Percentiles rank a stretch among this genome's conserved stretches.
phyloP scores from a whole-genome alignment of 1,284 basidiomycete genomes.

The Kwoniella shivajii region DNA sequence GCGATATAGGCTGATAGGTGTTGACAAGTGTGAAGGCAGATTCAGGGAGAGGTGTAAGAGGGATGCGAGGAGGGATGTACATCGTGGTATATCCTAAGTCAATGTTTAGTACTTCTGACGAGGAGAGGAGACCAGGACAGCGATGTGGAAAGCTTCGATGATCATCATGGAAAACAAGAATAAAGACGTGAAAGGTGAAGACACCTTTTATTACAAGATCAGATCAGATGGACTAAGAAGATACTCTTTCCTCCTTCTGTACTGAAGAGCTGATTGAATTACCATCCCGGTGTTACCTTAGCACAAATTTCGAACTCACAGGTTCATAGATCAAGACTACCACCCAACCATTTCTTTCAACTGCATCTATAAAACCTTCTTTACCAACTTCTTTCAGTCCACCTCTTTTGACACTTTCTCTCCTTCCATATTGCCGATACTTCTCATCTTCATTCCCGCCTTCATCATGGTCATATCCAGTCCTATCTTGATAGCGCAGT shows the following conservation, averaged over 20 bases:
- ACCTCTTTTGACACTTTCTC: slow-evolving; percentile 17
- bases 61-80: slow-evolving; percentile 35
- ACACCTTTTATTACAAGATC: not conserved
- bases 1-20: slow-evolving; percentile 29
- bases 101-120: not conserved
- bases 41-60: slow-evolving; percentile 36
- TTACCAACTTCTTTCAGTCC: slow-evolving; percentile 44
- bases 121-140: too few relatives aligned
- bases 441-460: slow-evolving; percentile 9
- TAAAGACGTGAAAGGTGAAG: not conserved
- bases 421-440: not conserved
- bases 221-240: too few relatives aligned
- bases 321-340: slow-evolving; percentile 50
- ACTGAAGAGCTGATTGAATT: not conserved
- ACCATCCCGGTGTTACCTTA: too few relatives aligned
- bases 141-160: too few relatives aligned
- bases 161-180: too few relatives aligned
- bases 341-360: slow-evolving; percentile 47
- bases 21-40: slow-evolving; percentile 9
- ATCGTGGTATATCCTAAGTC: slow-evolving; percentile 42
- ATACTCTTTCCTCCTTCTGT: too few relatives aligned
- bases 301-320: too few relatives aligned
- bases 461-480: slow-evolving; percentile 13
- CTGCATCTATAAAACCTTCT: slow-evolving; percentile 41
- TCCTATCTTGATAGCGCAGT: slow-evolving; percentile 10